Base-by-base conservation (phyloP, 164 flowering plant genomes). In the Macadamia integrifolia region DNA sequence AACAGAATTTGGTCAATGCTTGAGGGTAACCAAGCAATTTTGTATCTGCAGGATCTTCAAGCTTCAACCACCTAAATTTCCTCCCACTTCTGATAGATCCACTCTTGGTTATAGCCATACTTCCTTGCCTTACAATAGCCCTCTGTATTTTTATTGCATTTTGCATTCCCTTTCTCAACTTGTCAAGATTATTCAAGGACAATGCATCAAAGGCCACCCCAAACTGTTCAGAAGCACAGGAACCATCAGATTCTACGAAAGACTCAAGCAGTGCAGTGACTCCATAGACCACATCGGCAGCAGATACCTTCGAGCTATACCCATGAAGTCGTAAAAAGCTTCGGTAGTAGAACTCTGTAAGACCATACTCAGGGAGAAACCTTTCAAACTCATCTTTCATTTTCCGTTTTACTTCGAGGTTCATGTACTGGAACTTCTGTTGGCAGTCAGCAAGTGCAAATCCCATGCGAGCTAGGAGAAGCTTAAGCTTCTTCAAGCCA, bases 401-500 rank as follows among this genome's bases (percentile, higher is more conserved):
- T 71, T 87, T 86, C 69, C 73, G 89, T 55, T 94, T 94, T n/a
- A 94, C 94, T 74, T 90, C 96, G 29, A 80, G 66, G 66, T 80
- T 90, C 98, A 90, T 92, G 79, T 92, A 92, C 75, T 83, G 92
- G 61, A 86, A 90, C 76, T 94, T 94, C 81, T 94, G 99, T 55
- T 92, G 94, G 79, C 99, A 94, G 55, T 94, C 98, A 12, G 85
- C 82, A 17, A 88, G 85, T 1, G 99, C 86, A 75, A 94, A 94
- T 31, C 98, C 99, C 99, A 94, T 94, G 42, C 89, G 77, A 15
- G 96, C 97, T 52, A 93, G 80, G 60, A 90, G 90, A 61, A 93
- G 89, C 79, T 88, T 83, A 60, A 93, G 84, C 71, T 84, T 94
- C 69, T 94, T 94, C 85, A 84, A 78, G 6, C 93, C 93, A 67